Percentiles rank a stretch among this genome's conserved stretches.
phyloP scores from a whole-genome alignment of 805 yeast species.

The Nadsonia fulvescens region DNA sequence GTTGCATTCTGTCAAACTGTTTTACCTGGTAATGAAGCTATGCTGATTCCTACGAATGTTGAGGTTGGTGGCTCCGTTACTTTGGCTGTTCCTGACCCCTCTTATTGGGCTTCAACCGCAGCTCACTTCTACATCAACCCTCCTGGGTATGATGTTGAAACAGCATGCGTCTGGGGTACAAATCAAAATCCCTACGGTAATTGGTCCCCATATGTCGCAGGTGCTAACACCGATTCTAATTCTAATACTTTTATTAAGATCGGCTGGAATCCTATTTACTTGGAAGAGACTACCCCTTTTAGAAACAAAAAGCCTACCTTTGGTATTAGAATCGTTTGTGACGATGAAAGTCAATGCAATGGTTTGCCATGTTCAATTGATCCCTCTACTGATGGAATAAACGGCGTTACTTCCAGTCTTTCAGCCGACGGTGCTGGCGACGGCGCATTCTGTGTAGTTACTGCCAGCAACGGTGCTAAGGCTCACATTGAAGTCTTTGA shows the following conservation, averaged over 20 bases:
- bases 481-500: constrained; percentile 62
- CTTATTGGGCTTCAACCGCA: constrained; percentile 74
- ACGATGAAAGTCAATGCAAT: constrained; percentile 44
- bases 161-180: constrained; percentile 78
- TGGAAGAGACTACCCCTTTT: constrained; percentile 38
- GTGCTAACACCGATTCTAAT: constrained; percentile 58
- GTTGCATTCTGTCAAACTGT: constrained; percentile 89
- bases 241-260: constrained; percentile 66
- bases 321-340: constrained; percentile 62
- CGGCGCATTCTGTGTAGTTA: constrained; percentile 70
- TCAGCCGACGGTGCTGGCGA: constrained; percentile 38
- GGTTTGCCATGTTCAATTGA: constrained; percentile 76
- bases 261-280: constrained; percentile 81
- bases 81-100: constrained; percentile 63
- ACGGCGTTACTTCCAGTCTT: constrained; percentile 29
- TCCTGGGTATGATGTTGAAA: constrained; percentile 59
- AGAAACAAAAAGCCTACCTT: constrained; percentile 37
- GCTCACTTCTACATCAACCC: constrained; percentile 75
- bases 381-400: constrained; percentile 44
- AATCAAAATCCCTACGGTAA: constrained; percentile 54
- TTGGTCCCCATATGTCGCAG: constrained; percentile 91
- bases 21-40: constrained; percentile 85
- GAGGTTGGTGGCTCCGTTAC: constrained; percentile 28
- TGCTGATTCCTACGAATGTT: constrained; percentile 72
- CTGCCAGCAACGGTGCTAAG: constrained; percentile 42